These are phyloP conservation scores for Dryas octopetala DNA, from an alignment of 306 rosid species.

Conservation along the genomic window DNA sequence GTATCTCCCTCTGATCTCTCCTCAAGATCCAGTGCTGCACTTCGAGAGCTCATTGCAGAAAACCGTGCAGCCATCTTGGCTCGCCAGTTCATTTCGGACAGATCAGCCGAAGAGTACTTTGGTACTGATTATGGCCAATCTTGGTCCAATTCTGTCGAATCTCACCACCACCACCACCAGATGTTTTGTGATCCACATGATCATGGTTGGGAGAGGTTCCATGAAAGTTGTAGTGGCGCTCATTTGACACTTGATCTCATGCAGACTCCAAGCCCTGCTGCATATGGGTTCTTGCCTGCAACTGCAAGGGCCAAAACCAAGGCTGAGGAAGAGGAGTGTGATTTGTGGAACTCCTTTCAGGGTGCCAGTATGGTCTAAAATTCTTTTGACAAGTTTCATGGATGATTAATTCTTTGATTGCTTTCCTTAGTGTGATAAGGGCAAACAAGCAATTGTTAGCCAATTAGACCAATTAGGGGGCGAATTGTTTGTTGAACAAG, in stretches of 20 bases:
- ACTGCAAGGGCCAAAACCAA: constrained; percentile 34
- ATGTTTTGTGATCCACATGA: constrained; percentile 50
- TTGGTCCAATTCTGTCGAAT: constrained; percentile 31
- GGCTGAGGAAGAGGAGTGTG: constrained; percentile 41
- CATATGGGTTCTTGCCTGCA: constrained; percentile 32
- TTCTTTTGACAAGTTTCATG: neutral
- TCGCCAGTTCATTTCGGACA: constrained; percentile 52
- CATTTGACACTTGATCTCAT: constrained; percentile 42
- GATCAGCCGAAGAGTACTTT: constrained; percentile 41
- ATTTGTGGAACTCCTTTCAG: constrained; percentile 44
- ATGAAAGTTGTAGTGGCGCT: constrained; percentile 22
- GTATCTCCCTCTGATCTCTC: constrained; percentile 65
- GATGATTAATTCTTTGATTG: neutral
- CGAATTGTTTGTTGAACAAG: too few species aligned
- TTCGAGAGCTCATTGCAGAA: constrained; percentile 79
- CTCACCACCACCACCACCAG: constrained; percentile 47
- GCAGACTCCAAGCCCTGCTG: constrained; percentile 44
- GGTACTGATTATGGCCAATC: constrained; percentile 23
- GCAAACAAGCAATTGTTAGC: neutral
- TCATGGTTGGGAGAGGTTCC: constrained; percentile 36
- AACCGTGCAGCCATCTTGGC: constrained; percentile 72
- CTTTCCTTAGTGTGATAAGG: neutral
- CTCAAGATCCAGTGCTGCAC: constrained; percentile 77
- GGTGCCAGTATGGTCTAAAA: constrained; percentile 21
- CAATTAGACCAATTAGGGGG: neutral